These are phyloP conservation scores for Trichoderma cornu-damae DNA, from an alignment of 2,329 filamentous ascomycete species.

Conservation along the genomic window DNA sequence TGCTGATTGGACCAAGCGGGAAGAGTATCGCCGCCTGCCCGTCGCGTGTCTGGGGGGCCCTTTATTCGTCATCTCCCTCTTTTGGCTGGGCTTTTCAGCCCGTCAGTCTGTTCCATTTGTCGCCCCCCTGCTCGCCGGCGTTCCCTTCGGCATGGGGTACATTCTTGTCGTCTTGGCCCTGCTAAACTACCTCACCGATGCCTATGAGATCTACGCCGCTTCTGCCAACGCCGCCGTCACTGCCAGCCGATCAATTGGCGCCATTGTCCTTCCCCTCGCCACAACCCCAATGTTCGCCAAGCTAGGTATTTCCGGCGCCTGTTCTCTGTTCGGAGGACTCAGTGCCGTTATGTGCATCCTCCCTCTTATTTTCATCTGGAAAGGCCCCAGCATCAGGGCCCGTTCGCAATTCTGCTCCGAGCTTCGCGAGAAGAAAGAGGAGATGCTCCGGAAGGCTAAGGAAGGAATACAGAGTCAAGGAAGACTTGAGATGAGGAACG, in stretches of 20 bases:
- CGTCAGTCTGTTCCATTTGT: slow-evolving; percentile 45
- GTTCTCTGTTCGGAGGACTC: slow-evolving; percentile 47
- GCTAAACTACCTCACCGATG: slow-evolving; percentile 60
- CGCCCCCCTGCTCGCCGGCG: slow-evolving; percentile 54
- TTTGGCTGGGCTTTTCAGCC: slow-evolving; percentile 60
- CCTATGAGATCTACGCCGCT: slow-evolving; percentile 63
- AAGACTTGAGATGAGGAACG: slow-evolving; percentile 20
- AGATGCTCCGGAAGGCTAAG: slow-evolving; percentile 39
- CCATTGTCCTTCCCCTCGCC: slow-evolving; percentile 62
- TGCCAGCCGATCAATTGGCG: slow-evolving; percentile 88
- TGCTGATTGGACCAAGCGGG: slow-evolving; percentile 54
- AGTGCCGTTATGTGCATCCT: slow-evolving; percentile 47
- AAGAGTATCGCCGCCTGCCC: slow-evolving; percentile 65
- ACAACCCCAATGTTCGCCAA: slow-evolving; percentile 45
- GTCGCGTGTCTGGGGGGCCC: slow-evolving; percentile 67
- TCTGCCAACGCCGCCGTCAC: slow-evolving; percentile 80
- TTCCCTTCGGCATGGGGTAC: slow-evolving; percentile 59
- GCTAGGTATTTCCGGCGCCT: slow-evolving; percentile 47
- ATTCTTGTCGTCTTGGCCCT: slow-evolving; percentile 59
- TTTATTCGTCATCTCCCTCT: slow-evolving; percentile 51
- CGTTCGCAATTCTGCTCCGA: slow-evolving; percentile 59
- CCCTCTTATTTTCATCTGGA: slow-evolving; percentile 51
- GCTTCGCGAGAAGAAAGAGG: slow-evolving; percentile 47
- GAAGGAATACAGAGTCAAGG: slow-evolving; percentile 31
- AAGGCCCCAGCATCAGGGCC: slow-evolving; percentile 50